Evolutionary conservation across 2,329 filamentous ascomycete species (phyloP).

Genomic region (Ophiostoma fasciatum): DNA sequence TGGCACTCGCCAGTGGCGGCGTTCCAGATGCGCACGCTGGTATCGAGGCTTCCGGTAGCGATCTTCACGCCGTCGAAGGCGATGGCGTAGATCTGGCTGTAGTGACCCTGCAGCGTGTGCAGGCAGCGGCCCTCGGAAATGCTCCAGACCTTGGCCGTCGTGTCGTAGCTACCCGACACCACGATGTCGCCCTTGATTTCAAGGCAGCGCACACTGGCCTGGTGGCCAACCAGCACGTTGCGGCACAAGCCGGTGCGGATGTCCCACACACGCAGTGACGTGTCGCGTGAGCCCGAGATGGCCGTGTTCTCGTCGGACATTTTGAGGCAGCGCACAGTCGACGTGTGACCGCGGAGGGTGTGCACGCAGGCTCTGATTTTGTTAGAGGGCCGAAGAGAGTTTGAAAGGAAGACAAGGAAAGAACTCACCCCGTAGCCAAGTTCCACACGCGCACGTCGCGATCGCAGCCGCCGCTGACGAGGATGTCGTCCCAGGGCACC

Average conservation of each 20-base stretch:
- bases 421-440: slow-evolving; percentile 68
- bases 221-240: slow-evolving; percentile 85
- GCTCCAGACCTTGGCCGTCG: slow-evolving; percentile 92
- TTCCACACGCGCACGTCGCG: slow-evolving; percentile 96
- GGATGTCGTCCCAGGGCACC: slow-evolving; percentile 91
- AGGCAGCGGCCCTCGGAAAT: slow-evolving; percentile 90
- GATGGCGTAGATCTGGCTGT: slow-evolving; percentile 97
- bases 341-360: slow-evolving; percentile 85
- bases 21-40: slow-evolving; percentile 95
- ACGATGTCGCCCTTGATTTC: slow-evolving; percentile 94
- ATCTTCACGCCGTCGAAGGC: slow-evolving; percentile 91
- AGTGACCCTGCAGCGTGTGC: slow-evolving; percentile 81
- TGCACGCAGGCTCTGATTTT: slow-evolving; percentile 53
- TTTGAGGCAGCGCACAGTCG: slow-evolving; percentile 90
- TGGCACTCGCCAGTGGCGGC: slow-evolving; percentile 70
- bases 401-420: background rate
- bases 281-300: slow-evolving; percentile 92
- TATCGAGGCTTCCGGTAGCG: slow-evolving; percentile 90
- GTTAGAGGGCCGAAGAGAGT: slow-evolving; percentile 17
- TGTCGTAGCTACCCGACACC: slow-evolving; percentile 97
- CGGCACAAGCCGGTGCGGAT: slow-evolving; percentile 75
- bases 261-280: slow-evolving; percentile 90
- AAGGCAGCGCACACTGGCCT: slow-evolving; percentile 86
- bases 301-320: slow-evolving; percentile 92
- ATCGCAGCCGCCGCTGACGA: slow-evolving; percentile 94